phyloP scores from a whole-genome alignment of 2,329 filamentous ascomycete genomes.

The Aureobasidium subglaciale region DNA sequence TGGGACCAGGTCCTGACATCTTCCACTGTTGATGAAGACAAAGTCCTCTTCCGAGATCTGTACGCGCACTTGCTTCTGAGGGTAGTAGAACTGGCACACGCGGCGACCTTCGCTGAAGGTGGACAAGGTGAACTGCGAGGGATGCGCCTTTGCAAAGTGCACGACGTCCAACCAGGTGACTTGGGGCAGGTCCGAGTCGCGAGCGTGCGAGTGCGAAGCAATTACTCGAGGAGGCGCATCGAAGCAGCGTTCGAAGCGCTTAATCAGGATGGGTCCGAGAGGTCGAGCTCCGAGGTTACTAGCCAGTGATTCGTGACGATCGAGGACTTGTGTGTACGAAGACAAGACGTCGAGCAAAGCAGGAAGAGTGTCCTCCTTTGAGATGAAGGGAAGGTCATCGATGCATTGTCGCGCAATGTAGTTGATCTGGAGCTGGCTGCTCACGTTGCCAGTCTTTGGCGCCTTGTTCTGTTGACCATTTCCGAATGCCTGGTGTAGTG shows the following conservation, averaged over 20 bases:
- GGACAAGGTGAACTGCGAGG: slow-evolving; percentile 67
- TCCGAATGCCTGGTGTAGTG: neutral
- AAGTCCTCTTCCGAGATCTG: slow-evolving; percentile 87
- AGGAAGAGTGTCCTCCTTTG: slow-evolving; percentile 62
- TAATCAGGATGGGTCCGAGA: slow-evolving; percentile 73
- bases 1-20: slow-evolving; percentile 73
- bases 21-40: slow-evolving; percentile 73
- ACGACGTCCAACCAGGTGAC: slow-evolving; percentile 83
- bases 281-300: slow-evolving; percentile 78
- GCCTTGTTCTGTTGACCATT: slow-evolving; percentile 39
- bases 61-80: slow-evolving; percentile 68
- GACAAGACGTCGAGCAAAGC: slow-evolving; percentile 65
- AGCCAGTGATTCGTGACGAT: slow-evolving; percentile 79
- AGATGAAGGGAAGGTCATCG: slow-evolving; percentile 56
- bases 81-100: slow-evolving; percentile 66
- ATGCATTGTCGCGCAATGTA: slow-evolving; percentile 58
- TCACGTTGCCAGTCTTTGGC: slow-evolving; percentile 36
- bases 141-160: slow-evolving; percentile 73
- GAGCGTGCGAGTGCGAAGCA: slow-evolving; percentile 48
- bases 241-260: slow-evolving; percentile 79
- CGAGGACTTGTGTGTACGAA: slow-evolving; percentile 79
- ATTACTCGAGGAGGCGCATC: slow-evolving; percentile 67
- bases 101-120: slow-evolving; percentile 61
- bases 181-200: slow-evolving; percentile 35
- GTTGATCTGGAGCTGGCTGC: slow-evolving; percentile 60